Evolutionary conservation across 2,329 filamentous ascomycete genomes (phyloP).

Genomic region (Dichotomopilus funicola): DNA sequence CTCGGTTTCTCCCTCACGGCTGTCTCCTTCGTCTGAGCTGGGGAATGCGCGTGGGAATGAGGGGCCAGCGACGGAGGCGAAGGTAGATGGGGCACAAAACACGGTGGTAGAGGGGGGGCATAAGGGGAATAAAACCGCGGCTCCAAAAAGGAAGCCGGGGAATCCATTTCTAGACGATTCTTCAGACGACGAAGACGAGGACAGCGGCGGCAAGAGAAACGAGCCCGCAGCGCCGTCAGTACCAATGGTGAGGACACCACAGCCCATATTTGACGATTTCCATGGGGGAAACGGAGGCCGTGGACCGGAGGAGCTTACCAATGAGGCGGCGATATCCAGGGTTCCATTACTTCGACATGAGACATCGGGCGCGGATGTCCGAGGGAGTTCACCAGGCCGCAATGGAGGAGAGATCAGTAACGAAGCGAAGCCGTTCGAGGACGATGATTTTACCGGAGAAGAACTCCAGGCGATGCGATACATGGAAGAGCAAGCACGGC

Average conservation of each 20-base stretch:
- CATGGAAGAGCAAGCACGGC: slow-evolving; percentile 68
- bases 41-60: background rate
- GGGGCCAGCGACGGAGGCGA: background rate
- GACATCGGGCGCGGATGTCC: slow-evolving; percentile 13
- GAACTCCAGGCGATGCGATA: slow-evolving; percentile 60
- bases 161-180: slow-evolving; percentile 69
- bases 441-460: slow-evolving; percentile 50
- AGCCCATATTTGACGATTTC: slow-evolving; percentile 1
- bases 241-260: slow-evolving; percentile 19
- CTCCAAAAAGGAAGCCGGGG: slow-evolving; percentile 30
- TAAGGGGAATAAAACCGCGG: slow-evolving; percentile 4
- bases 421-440: slow-evolving; percentile 31
- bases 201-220: slow-evolving; percentile 11
- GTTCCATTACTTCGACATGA: slow-evolving; percentile 13
- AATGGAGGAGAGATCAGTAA: background rate
- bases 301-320: slow-evolving; percentile 16
- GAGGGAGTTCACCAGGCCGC: background rate
- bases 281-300: background rate
- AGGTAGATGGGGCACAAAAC: background rate
- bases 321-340: slow-evolving; percentile 11
- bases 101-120: background rate
- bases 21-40: slow-evolving; percentile 5
- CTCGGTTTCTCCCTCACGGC: background rate
- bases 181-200: slow-evolving; percentile 46
- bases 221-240: background rate